phyloP scores from a whole-genome alignment of 345 rosid species.

The Triadica sebifera region DNA sequence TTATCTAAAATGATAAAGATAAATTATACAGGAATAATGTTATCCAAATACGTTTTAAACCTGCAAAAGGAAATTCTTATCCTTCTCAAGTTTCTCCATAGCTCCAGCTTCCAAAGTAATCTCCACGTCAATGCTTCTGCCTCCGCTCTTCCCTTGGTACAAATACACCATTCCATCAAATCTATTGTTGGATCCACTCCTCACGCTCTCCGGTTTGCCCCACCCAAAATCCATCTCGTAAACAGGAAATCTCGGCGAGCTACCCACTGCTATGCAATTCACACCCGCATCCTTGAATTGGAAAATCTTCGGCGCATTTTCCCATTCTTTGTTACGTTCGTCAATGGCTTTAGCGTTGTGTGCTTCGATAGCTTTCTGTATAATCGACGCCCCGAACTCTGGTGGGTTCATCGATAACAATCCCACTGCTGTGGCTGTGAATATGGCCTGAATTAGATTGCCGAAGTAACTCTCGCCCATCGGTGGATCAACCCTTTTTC shows the following conservation, averaged over 20 bases:
- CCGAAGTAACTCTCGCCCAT: slow-evolving; percentile 87
- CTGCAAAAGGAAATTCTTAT: slow-evolving; percentile 51
- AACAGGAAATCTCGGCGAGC: slow-evolving; percentile 92
- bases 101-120: slow-evolving; percentile 60
- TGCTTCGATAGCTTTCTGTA: slow-evolving; percentile 63
- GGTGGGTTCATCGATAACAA: slow-evolving; percentile 57
- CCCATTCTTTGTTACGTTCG: slow-evolving; percentile 75
- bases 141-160: slow-evolving; percentile 88
- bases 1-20: too few relatives aligned
- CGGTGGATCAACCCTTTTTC: slow-evolving; percentile 76
- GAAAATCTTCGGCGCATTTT: slow-evolving; percentile 70
- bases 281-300: slow-evolving; percentile 83
- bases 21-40: too few relatives aligned
- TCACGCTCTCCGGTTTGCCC: slow-evolving; percentile 77
- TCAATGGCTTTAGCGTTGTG: slow-evolving; percentile 72
- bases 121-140: slow-evolving; percentile 84
- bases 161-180: slow-evolving; percentile 95
- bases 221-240: slow-evolving; percentile 92
- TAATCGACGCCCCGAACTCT: slow-evolving; percentile 61
- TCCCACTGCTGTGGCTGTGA: slow-evolving; percentile 78
- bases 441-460: slow-evolving; percentile 84
- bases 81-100: slow-evolving; percentile 74
- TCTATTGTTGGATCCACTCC: slow-evolving; percentile 82
- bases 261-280: slow-evolving; percentile 85
- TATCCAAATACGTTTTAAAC: slow-evolving; percentile 3